phyloP scores from a whole-genome alignment of 352 stramenopile species.

The Phytophthora vignae region DNA sequence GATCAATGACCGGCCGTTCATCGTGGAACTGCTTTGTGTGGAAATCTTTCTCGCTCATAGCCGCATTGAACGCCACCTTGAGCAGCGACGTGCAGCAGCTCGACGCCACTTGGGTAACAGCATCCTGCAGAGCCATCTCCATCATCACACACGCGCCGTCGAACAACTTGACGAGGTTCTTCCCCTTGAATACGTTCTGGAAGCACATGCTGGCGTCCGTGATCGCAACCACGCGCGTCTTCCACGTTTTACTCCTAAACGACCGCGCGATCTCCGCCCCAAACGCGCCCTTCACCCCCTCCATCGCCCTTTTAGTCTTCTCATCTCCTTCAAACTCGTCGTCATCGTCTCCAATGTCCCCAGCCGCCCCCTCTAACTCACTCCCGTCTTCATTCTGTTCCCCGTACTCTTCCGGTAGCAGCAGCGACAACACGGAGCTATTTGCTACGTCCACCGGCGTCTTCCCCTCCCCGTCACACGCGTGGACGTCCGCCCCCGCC shows the following conservation, averaged over 20 bases:
- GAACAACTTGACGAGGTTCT: constrained; percentile 63
- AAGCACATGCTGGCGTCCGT: constrained; percentile 60
- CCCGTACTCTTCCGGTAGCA: constrained; percentile 60
- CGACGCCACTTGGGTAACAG: constrained; percentile 73
- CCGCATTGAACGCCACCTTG: constrained; percentile 65
- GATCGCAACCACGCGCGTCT: constrained; percentile 60
- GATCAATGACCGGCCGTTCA: constrained; percentile 51
- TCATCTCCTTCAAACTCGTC: constrained; percentile 41
- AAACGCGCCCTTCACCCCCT: constrained; percentile 55
- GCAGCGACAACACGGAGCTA: constrained; percentile 47
- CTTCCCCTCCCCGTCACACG: constrained; percentile 63
- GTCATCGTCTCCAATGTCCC: constrained; percentile 52
- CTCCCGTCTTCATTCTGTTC: constrained; percentile 31
- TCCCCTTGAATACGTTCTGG: constrained; percentile 49
- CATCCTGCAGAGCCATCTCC: constrained; percentile 58
- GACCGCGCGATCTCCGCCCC: constrained; percentile 55
- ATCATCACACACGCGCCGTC: constrained; percentile 74
- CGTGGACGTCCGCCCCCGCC: constrained; percentile 72
- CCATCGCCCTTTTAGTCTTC: constrained; percentile 20
- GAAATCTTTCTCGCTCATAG: constrained; percentile 68
- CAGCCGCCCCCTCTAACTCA: constrained; percentile 25
- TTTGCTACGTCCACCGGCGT: constrained; percentile 74
- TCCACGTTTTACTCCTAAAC: constrained; percentile 71
- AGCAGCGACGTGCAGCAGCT: constrained; percentile 66
- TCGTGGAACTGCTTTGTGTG: constrained; percentile 68